Base-by-base conservation (phyloP, 139 green algal genomes). In the Tetradesmus lagerheimii region DNA sequence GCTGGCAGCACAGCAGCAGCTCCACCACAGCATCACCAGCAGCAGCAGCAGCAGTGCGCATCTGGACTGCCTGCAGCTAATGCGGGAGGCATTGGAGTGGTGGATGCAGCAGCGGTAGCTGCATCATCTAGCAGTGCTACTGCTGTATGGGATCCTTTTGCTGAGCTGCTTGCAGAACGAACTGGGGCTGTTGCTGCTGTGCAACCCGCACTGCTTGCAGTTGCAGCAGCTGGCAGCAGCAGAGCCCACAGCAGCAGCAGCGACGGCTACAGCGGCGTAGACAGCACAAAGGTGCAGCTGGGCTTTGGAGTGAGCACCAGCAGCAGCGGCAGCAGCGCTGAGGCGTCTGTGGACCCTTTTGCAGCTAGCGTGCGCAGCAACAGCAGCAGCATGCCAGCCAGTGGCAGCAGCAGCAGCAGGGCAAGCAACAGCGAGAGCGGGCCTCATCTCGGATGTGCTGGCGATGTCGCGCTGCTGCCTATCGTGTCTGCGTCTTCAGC, bases 321-420 rank as follows among this genome's bases (percentile, higher is more conserved):
- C 57, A 71, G 57, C 23, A 71, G 47, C n/a, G n/a, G n/a, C 47
- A 62, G 57, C 16, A 71, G 57, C 8, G 57, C 23, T 20, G 67
- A 78, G 67, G 67, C 67, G 39, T 39, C 23, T 71, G 23, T 9
- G 57, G 57, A 71, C 31, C 57, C 57, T 4, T 71, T 71, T 71
- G 75, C 75, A 11, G 35, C 35, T n/a, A 81, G 57, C 31, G 57
- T 71, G 18, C 25, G 57, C 57, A 71, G 57, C 57, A n/a, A 71
- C 57, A 71, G 23, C 57, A 71, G 57, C 57, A 71, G 57, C 57
- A 71, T n/a, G 25, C 57, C 57, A 20, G n/a, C n/a, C 78, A 84
- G 78, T 31, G 29, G 78, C 78, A 84, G 78, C 37, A 27, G 78
- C 78, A 84, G 78, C 78, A 84, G 78, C 78, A 84, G 78, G 25